Evolutionary conservation across 192 early-diverging fungal genomes (phyloP), one percentile per base, ranked within the genome.

Genomic region (Podila epigama): DNA sequence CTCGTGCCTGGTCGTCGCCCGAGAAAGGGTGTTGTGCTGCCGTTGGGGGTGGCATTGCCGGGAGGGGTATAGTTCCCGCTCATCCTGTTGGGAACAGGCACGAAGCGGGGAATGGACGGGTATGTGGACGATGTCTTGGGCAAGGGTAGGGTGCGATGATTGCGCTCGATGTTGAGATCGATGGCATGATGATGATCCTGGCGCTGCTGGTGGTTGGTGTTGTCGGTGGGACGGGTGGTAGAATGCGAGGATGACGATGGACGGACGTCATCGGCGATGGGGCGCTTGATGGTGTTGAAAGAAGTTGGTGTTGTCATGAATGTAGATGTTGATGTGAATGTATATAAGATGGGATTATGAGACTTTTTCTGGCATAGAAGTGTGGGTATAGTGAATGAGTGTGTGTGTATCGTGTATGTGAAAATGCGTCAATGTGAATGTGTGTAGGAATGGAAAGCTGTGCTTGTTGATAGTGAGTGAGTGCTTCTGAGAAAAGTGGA

Each of bases 61-160:
- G 15, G 28, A 31, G 59, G 70, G 70, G 70, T 68, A 68, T 67
- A 63, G 48, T 56, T 68, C 41, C 64, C 64, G 53, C 54, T 58
- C 44, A 63, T 63, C 65, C 41, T 62, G 60, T 59, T 58, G 29
- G 72, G 41, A 34, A 40, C 39, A 28, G 64, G 64, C 0, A 54
- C 44, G 51, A 77, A 77, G 4, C 73, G 65, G 35, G 73, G 73
- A 60, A 68, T 77, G 51, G 66, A 36, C 0, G 73, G 66, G 73
- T 63, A 63, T 63, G 36, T 68, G 22, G 68, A 68, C 18, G 69
- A 20, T 6, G 54, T 16, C 32, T 54, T 39, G 20, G 53, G 44
- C 25, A 48, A 16, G 11, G 72, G 65, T 7, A 75, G 27, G 0
- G 72, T 57, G 4, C 42, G 51, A 15, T 68, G 72, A 28, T 75